Conservation (phyloP, 129 eudicot species). For the Tagetes erecta region DNA sequence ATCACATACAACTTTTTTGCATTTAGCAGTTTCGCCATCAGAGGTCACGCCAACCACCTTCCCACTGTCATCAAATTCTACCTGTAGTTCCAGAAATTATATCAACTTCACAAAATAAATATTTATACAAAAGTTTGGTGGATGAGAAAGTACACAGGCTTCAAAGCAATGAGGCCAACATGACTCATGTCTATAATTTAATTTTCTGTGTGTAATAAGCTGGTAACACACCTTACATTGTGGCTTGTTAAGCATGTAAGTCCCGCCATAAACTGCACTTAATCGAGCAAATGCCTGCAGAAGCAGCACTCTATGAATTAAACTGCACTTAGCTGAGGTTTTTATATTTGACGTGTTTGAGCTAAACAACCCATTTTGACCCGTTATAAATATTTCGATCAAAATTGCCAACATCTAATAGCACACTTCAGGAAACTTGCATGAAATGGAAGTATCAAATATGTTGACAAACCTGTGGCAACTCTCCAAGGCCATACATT, state of each 20-base stretch:
- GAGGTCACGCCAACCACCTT: conserved; percentile 83
- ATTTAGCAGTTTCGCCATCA: conserved; percentile 96
- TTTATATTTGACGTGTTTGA: not conserved
- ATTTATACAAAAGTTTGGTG: not conserved
- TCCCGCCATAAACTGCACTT: conserved; percentile 99
- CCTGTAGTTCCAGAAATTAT: conserved; percentile 40
- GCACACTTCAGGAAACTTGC: conserved; percentile 2
- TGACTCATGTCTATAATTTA: not conserved
- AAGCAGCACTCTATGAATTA: not conserved
- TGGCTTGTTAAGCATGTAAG: conserved; percentile 97
- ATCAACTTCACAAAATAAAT: not conserved
- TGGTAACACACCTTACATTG: conserved; percentile 63
- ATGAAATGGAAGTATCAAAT: not conserved
- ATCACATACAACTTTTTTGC: conserved; percentile 98
- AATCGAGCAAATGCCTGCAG: conserved; percentile 93
- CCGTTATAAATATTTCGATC: not conserved
- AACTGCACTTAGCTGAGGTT: not conserved
- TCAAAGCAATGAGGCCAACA: conserved; percentile 12
- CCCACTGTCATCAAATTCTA: conserved; percentile 75
- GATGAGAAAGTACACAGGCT: conserved; percentile 3
- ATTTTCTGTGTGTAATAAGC: not conserved
- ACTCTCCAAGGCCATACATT: conserved; percentile 91
- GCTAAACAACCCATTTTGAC: not conserved
- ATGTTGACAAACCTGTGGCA: conserved; percentile 76
- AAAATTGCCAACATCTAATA: not conserved